A percentile compares a stretch with the other conserved stretches of the same genome.
Conservation (phyloP, 2,329 filamentous ascomycete species). For the Ascochyta pisi region DNA sequence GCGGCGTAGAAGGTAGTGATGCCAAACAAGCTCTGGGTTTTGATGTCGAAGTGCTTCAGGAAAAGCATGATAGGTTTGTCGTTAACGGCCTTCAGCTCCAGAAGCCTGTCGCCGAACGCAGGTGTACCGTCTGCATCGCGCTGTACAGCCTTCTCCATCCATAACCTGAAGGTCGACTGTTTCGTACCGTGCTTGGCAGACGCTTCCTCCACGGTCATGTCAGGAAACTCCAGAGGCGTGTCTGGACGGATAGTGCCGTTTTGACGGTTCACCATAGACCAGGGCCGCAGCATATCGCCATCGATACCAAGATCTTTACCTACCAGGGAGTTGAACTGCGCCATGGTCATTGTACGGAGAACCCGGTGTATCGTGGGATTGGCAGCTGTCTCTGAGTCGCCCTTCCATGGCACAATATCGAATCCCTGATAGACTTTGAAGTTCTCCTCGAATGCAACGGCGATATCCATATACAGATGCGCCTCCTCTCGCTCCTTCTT, state of each 20-base stretch:
- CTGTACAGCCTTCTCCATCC: conserved; percentile 77
- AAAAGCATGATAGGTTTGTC: conserved; percentile 78
- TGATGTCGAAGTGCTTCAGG: conserved; percentile 87
- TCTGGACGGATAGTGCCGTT: conserved; percentile 96
- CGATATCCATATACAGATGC: conserved; percentile 87
- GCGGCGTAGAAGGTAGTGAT: conserved; percentile 86
- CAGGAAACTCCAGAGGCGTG: conserved; percentile 78
- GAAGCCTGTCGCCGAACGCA: conserved; percentile 72
- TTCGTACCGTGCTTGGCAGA: conserved; percentile 72
- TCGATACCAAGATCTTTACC: conserved; percentile 74
- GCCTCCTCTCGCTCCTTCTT: conserved; percentile 92
- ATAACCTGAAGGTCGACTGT: conserved; percentile 75
- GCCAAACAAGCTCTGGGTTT: conserved; percentile 76
- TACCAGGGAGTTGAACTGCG: conserved; percentile 74
- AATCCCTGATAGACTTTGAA: conserved; percentile 84
- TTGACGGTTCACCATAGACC: conserved; percentile 98
- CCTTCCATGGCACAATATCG: conserved; percentile 70
- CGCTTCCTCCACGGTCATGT: conserved; percentile 72
- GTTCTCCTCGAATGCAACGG: conserved; percentile 80
- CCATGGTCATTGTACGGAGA: conserved; percentile 75
- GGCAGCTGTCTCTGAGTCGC: conserved; percentile 65
- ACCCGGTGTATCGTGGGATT: conserved; percentile 76
- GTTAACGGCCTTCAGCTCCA: conserved; percentile 59
- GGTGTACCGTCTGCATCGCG: conserved; percentile 73
- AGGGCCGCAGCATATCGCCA: conserved; percentile 76